Conservation (phyloP, 1,284 basidiomycete species). For the Leccinum subrobustum region DNA sequence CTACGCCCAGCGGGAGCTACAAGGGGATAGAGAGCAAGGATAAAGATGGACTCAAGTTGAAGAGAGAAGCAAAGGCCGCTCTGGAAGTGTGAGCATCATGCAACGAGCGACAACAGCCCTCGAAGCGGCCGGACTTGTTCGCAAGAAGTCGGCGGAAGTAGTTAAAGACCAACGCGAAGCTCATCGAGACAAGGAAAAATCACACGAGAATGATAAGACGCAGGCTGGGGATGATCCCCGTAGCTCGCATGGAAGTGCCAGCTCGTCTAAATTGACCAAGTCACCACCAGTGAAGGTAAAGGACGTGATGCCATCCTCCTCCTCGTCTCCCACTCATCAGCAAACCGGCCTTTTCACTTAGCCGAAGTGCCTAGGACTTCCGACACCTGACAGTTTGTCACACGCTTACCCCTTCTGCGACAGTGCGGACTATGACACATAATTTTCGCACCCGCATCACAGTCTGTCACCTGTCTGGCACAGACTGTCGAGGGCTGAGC, state of each 20-base stretch:
- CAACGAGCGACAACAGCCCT: slow-evolving; percentile 89
- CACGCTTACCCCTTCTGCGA: too few species aligned
- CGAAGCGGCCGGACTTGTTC: slow-evolving; percentile 75
- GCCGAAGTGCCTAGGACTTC: too few species aligned
- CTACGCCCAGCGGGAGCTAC: slow-evolving; percentile 59
- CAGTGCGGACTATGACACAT: too few species aligned
- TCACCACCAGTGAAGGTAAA: slow-evolving; percentile 60
- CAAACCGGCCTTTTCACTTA: too few species aligned
- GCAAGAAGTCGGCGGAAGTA: slow-evolving; percentile 76
- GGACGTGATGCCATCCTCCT: slow-evolving; percentile 42
- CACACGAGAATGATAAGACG: slow-evolving; percentile 43
- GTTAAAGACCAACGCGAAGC: slow-evolving; percentile 60
- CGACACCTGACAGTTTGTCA: too few species aligned
- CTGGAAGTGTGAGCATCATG: slow-evolving; percentile 90
- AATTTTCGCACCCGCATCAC: too few species aligned
- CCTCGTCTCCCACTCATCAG: slow-evolving; percentile 41
- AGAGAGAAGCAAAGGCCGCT: slow-evolving; percentile 58
- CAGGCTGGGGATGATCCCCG: slow-evolving; percentile 56
- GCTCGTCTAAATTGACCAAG: slow-evolving; percentile 61
- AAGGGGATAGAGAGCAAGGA: slow-evolving; percentile 44
- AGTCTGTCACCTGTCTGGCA: too few species aligned
- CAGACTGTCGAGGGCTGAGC: too few species aligned
- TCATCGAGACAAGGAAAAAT: slow-evolving; percentile 39
- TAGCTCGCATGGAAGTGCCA: slow-evolving; percentile 55
- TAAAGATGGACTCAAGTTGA: slow-evolving; percentile 46